Evolutionary conservation across 805 yeast species (phyloP), one percentile per base, ranked within the genome.

Genomic region (Ogataea nitratoaversa): DNA sequence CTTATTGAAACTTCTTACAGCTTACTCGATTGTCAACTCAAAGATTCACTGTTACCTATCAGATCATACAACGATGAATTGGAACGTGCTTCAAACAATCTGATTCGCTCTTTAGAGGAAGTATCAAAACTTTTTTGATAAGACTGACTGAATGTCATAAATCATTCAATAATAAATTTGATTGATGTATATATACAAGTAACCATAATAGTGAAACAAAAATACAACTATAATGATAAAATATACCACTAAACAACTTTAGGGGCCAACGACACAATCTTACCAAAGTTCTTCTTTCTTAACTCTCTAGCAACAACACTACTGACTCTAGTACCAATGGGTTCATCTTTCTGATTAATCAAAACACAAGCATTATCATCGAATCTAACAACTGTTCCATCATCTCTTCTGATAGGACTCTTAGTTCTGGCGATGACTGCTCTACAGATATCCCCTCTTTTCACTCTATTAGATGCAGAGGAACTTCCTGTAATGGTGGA

Each of bases 361-460:
- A 93, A 73, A 25, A 93, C 98, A 68, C 98, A 90, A 1, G 99
- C 99, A 62, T 91, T 93, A 65, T 93, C 99, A 60, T 90, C 96
- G 60, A 93, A 93, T 52, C 84, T 71, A 22, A 93, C 74, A 18
- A 79, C 79, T 2, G 95, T 74, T 3, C 99, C 99, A 60, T 93
- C 98, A 3, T 82, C 74, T 59, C 99, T 78, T 54, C 74, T 73
- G 47, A 76, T 76, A 40, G 79, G 78, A 34, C 65, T 63, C 66
- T 82, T 89, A 1, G 97, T 88, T 64, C 99, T 82, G 16, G 90
- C 97, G 32, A 93, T 84, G 23, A 93, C 91, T 4, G 97, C 99
- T 57, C 95, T 91, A 43, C 93, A 84, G 39, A 93, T 87, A 59
- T 93, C 99, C 53, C 97, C 95, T 67, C 93, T 83, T 63, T 90